phyloP scores from a whole-genome alignment of 257 asterid genomes.

The Apocynum venetum region DNA sequence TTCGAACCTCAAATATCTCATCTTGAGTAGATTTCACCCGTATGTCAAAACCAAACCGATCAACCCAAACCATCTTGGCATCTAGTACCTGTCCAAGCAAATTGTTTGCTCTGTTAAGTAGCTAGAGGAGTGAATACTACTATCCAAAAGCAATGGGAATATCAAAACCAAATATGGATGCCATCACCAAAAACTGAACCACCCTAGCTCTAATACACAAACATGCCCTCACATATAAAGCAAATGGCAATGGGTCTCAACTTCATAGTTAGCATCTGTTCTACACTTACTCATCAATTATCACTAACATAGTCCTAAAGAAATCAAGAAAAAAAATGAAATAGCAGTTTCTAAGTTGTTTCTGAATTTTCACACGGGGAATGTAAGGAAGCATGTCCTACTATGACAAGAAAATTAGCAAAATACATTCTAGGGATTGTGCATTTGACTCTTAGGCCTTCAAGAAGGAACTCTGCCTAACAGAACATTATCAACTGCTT shows the following conservation, averaged over 20 bases:
- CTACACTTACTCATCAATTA: background rate
- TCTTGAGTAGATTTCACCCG: constrained; percentile 51
- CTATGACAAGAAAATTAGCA: background rate
- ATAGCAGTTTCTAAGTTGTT: background rate
- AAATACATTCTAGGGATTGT: background rate
- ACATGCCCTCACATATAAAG: background rate
- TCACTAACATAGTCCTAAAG: too few relatives aligned
- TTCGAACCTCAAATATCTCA: constrained; percentile 69
- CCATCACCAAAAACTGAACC: background rate
- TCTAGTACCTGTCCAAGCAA: constrained; percentile 55
- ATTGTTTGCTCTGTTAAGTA: background rate
- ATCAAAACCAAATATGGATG: background rate
- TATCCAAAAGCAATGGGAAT: background rate
- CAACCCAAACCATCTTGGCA: constrained; percentile 91
- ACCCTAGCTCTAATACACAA: background rate
- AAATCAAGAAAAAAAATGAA: background rate
- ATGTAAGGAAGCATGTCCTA: background rate
- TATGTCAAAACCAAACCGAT: constrained; percentile 82
- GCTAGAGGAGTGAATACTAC: constrained; percentile 10
- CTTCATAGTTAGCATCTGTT: background rate
- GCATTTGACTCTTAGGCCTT: background rate
- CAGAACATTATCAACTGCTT: background rate
- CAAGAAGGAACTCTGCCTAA: background rate
- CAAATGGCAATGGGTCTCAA: background rate
- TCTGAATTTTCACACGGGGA: background rate